Evolutionary conservation across 352 stramenopile genomes (phyloP).

Genomic region (Globisporangium rhizosaccharum): DNA sequence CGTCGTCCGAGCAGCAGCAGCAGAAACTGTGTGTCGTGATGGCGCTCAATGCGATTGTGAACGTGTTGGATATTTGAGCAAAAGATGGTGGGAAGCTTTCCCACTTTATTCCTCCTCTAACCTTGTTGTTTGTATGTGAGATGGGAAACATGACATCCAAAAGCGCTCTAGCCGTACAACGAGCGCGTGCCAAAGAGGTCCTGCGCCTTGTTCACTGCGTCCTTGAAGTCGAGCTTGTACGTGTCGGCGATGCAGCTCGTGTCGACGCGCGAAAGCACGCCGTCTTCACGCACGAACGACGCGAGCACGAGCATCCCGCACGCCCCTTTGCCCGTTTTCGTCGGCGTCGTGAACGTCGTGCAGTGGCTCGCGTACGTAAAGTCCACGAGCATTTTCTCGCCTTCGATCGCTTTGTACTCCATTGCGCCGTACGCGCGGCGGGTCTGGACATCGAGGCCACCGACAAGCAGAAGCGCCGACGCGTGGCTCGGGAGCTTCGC

Average conservation of each 20-base stretch:
- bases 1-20: no score
- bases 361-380: constrained; percentile 70
- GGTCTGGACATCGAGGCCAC: constrained; percentile 54
- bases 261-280: constrained; percentile 51
- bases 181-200: constrained; percentile 36
- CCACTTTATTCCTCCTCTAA: no score
- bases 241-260: constrained; percentile 62
- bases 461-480: constrained; percentile 48
- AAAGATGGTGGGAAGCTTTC: no score
- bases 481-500: constrained; percentile 32
- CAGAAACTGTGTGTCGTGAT: no score
- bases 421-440: constrained; percentile 38
- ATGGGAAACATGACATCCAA: no score
- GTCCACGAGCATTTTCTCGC: constrained; percentile 56
- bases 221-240: constrained; percentile 39
- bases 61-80: no score
- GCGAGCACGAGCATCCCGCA: constrained; percentile 66
- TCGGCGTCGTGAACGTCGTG: constrained; percentile 74
- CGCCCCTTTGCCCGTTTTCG: constrained; percentile 28
- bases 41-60: no score
- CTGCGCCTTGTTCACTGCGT: constrained; percentile 17
- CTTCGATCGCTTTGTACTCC: constrained; percentile 42
- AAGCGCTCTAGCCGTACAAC: constrained; percentile 29
- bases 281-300: constrained; percentile 58
- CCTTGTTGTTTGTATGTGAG: no score